Conservation (phyloP, 305 asterid species). For the Solanum hybrid region DNA sequence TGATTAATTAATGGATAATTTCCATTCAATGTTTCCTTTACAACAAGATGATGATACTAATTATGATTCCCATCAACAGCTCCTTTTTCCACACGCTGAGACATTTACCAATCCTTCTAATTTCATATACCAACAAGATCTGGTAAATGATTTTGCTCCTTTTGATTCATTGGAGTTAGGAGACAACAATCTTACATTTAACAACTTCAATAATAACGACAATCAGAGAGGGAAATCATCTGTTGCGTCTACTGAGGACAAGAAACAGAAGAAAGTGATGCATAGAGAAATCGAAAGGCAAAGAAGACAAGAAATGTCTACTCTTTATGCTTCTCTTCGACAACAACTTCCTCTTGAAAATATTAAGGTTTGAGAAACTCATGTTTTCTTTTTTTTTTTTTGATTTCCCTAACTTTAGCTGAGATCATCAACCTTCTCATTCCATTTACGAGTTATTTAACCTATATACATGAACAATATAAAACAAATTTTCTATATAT, state of each 20-base stretch:
- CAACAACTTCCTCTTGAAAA: constrained; percentile 38
- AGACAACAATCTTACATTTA: background rate
- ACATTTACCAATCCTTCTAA: background rate
- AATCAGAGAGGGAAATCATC: background rate
- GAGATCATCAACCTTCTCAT: background rate
- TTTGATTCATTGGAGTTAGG: background rate
- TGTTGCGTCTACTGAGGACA: background rate
- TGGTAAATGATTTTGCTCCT: background rate
- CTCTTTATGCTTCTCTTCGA: constrained; percentile 38
- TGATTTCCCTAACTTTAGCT: background rate
- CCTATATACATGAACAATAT: background rate
- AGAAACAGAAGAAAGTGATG: constrained; percentile 17
- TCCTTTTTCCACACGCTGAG: background rate
- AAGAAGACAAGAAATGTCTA: constrained; percentile 53
- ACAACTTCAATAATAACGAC: background rate
- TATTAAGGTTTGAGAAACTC: constrained; percentile 19
- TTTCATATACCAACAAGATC: constrained; percentile 5
- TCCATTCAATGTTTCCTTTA: constrained; percentile 12
- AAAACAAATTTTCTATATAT: background rate
- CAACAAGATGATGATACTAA: constrained; percentile 11
- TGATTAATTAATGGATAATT: constrained; percentile 5
- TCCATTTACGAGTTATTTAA: background rate
- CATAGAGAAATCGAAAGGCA: constrained; percentile 47
- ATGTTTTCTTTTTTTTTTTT: background rate
- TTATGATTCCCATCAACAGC: background rate